Conservation (phyloP, 2,329 filamentous ascomycete species). For the Penicillium digitatum region DNA sequence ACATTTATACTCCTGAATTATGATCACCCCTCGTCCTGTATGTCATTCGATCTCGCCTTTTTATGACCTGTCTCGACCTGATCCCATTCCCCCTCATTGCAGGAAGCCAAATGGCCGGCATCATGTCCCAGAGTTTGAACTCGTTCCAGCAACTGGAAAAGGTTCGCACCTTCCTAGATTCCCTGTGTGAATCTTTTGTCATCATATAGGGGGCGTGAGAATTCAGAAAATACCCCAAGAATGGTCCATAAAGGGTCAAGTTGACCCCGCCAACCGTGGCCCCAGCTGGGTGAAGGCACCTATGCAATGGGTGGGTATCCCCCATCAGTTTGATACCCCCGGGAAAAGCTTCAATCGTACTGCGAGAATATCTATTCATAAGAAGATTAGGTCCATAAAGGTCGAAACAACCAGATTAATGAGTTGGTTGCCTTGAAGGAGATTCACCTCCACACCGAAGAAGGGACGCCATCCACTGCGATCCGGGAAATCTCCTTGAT, state of each 20-base stretch:
- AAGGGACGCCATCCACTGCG: conserved; percentile 92
- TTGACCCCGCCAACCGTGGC: not conserved
- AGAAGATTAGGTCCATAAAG: conserved; percentile 71
- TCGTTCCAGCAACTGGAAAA: not conserved
- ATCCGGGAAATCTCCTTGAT: conserved; percentile 98
- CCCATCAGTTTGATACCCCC: not conserved
- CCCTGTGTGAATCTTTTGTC: not conserved
- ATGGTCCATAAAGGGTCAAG: not conserved
- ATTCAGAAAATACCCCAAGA: not conserved
- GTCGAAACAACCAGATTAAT: conserved; percentile 90
- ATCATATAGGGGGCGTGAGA: not conserved
- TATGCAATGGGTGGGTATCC: not conserved
- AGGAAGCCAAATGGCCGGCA: not conserved
- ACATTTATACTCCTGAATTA: not conserved
- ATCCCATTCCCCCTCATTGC: not conserved
- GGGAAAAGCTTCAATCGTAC: not conserved
- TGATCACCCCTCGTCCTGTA: not conserved
- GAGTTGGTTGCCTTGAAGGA: conserved; percentile 96
- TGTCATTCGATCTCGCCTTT: not conserved
- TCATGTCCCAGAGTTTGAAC: not conserved
- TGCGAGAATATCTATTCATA: not conserved
- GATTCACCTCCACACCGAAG: conserved; percentile 96
- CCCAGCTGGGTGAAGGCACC: not conserved
- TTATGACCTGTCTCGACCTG: not conserved
- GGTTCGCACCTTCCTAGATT: not conserved